Percentiles rank a stretch among this genome's conserved stretches.
Conservation (phyloP, 257 asterid species). For the Orobanche coerulescens region DNA sequence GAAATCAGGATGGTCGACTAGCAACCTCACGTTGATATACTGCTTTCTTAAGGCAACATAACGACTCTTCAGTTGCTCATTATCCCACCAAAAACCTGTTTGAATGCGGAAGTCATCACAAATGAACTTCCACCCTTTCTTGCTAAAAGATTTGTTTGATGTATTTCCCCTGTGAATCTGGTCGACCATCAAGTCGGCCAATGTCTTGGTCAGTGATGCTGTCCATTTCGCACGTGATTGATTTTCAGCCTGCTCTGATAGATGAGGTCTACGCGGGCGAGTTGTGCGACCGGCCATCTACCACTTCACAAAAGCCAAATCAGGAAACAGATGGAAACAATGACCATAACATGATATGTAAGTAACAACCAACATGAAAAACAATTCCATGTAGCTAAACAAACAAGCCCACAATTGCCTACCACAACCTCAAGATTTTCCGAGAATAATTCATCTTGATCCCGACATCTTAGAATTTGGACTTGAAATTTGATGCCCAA, state of each 20-base stretch:
- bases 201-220: conserved; percentile 40
- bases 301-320: conserved; percentile 22
- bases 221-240: conserved; percentile 87
- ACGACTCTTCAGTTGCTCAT: conserved; percentile 67
- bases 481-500: background rate
- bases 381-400: conserved; percentile 10
- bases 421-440: background rate
- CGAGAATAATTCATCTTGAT: background rate
- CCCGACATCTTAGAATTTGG: background rate
- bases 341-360: background rate
- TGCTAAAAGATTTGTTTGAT: conserved; percentile 53
- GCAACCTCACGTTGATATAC: conserved; percentile 34
- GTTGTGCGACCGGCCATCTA: conserved; percentile 63
- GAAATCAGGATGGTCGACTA: conserved; percentile 53
- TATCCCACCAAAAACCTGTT: conserved; percentile 71
- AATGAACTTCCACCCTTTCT: conserved; percentile 68
- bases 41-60: conserved; percentile 61
- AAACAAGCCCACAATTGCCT: conserved; percentile 2
- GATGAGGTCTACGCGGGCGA: conserved; percentile 40
- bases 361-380: conserved; percentile 2
- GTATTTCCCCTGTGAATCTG: conserved; percentile 53
- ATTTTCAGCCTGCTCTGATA: conserved; percentile 40
- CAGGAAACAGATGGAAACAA: conserved; percentile 10
- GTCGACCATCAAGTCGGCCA: conserved; percentile 64
- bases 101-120: conserved; percentile 59